Evolutionary conservation across 352 stramenopile genomes (phyloP).

Genomic region (Detonula confervacea): DNA sequence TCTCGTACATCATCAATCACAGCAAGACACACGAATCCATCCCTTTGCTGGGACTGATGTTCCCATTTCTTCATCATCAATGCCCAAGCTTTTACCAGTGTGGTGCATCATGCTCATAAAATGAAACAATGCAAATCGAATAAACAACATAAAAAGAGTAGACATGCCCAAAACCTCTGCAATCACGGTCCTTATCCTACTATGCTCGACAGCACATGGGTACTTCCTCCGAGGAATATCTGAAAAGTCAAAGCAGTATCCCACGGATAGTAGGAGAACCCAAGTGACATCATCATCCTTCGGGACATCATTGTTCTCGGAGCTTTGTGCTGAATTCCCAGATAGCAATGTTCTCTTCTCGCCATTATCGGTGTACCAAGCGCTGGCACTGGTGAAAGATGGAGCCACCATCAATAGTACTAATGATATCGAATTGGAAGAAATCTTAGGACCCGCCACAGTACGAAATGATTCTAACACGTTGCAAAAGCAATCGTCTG

Average conservation of each 20-base stretch:
- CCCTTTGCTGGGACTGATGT: too few relatives aligned
- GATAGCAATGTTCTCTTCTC: conserved; percentile 45
- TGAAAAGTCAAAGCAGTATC: not conserved
- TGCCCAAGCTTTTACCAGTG: too few relatives aligned
- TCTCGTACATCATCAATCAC: too few relatives aligned
- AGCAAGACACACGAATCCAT: too few relatives aligned
- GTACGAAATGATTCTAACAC: conserved; percentile 6
- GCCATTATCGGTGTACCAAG: conserved; percentile 33
- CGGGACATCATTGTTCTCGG: conserved; percentile 20
- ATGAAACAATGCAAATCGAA: not conserved
- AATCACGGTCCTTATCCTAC: not conserved
- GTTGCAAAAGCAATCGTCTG: conserved; percentile 7
- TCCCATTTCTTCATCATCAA: not conserved
- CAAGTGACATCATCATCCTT: conserved; percentile 15
- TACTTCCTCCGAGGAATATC: not conserved
- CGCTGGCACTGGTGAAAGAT: conserved; percentile 28
- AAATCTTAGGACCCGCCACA: conserved; percentile 14
- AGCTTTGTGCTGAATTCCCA: conserved; percentile 8
- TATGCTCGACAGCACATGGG: not conserved
- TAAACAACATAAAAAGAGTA: not conserved
- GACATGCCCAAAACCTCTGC: not conserved
- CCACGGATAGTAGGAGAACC: too few relatives aligned
- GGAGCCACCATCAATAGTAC: conserved; percentile 22
- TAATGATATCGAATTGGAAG: conserved; percentile 15
- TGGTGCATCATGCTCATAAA: not conserved